Base-by-base conservation (phyloP, 2,329 filamentous ascomycete genomes). In the Fusarium sarcochroum region DNA sequence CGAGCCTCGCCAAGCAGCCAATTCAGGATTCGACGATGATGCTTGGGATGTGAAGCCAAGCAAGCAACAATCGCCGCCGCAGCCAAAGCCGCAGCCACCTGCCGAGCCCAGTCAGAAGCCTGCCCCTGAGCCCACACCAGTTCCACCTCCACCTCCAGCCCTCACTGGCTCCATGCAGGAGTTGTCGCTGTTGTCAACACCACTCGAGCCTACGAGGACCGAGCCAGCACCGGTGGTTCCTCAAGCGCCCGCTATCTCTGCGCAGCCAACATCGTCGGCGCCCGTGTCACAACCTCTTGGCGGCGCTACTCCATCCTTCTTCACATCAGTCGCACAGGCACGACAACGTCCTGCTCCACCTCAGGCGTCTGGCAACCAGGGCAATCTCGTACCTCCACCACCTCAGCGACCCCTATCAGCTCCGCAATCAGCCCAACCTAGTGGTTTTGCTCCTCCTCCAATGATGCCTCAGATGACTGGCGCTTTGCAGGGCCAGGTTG, bases 31-130 rank as follows among this genome's bases (percentile, higher is more conserved):
- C 75, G 96, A 99, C 51, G 96, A 98, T 75, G 93, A 98, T 82
- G 96, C 96, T 10, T 99, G 96, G 96, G 93, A 97, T 74, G 91
- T 97, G 49, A 98, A 98, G 81, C 93, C 93, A 18, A 87, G 91
- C 15, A 91, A 89, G 76, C 87, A 90, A 67, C 79, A 73, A 51
- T 62, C 69, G 30, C 59, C 69, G 25, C 49, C 59, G 45, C 52
- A 63, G 35, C 59, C 40, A 68, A 78, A 60, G 65, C 54, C 57
- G 38, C 59, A 57, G 18, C 46, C 58, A 18, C 27, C 61, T 32
- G 57, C 23, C 40, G 66, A 68, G 45, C 27, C 73, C 21, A 56
- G 58, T 21, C 50, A 71, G 15, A 66, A 70, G 50, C 61, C 84
- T 30, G 59, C 64, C 20, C 30, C 64, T 13, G 65, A 69, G 45